phyloP scores from a whole-genome alignment of 345 rosid genomes.

The Populus deltoides region DNA sequence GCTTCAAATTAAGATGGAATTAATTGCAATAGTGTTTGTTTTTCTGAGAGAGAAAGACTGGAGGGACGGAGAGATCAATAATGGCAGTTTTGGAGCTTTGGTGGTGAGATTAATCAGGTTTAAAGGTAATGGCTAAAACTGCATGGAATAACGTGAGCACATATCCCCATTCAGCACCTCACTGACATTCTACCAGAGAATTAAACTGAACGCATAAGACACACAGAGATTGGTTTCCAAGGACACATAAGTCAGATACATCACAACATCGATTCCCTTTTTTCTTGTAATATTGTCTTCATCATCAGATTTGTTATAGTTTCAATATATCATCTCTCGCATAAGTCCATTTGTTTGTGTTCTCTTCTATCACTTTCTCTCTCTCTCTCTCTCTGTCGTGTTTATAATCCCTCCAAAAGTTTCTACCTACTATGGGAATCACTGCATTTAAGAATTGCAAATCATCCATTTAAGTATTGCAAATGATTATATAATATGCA shows the following conservation, averaged over 20 bases:
- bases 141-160: slow-evolving; percentile 43
- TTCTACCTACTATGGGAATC: slow-evolving; percentile 64
- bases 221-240: slow-evolving; percentile 20
- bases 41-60: neutral
- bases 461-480: slow-evolving; percentile 26
- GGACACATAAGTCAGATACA: slow-evolving; percentile 49
- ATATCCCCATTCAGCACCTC: slow-evolving; percentile 48
- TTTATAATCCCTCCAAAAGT: slow-evolving; percentile 58
- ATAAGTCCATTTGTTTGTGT: slow-evolving; percentile 49
- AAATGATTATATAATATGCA: slow-evolving; percentile 6
- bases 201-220: slow-evolving; percentile 31
- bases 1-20: neutral
- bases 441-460: slow-evolving; percentile 25
- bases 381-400: slow-evolving; percentile 2
- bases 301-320: slow-evolving; percentile 33
- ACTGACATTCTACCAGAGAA: slow-evolving; percentile 64
- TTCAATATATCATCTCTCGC: slow-evolving; percentile 16
- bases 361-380: slow-evolving; percentile 38
- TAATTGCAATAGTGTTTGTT: neutral
- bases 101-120: neutral
- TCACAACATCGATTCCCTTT: slow-evolving; percentile 74
- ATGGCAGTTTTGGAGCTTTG: neutral
- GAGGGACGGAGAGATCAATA: neutral
- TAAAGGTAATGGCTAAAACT: slow-evolving; percentile 20
- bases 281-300: slow-evolving; percentile 40